Evolutionary conservation across 176 grass and related monocot genomes (phyloP).

Genomic region (Melocanna baccifera): DNA sequence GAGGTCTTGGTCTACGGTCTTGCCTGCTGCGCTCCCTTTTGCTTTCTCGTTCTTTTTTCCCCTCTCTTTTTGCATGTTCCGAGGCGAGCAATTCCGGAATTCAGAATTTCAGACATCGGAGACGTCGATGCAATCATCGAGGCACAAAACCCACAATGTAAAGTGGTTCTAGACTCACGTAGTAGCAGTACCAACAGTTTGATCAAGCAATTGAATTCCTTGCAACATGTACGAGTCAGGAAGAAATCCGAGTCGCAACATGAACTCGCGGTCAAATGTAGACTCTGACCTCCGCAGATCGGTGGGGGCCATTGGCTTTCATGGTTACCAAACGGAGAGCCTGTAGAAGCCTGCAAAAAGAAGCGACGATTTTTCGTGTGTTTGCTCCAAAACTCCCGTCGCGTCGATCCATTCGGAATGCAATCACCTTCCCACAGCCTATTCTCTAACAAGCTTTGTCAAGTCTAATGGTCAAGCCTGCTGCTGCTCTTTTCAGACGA

Average conservation of each 20-base stretch:
- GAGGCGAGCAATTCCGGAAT: neutral
- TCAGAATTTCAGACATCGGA: neutral
- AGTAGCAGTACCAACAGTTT: neutral
- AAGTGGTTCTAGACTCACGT: no score
- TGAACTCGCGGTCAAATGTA: neutral
- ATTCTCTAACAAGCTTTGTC: neutral
- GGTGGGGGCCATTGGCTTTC: neutral
- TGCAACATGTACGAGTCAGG: neutral
- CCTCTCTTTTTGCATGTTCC: neutral
- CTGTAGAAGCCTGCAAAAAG: neutral
- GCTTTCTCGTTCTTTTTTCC: slow-evolving; percentile 20
- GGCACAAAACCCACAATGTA: neutral
- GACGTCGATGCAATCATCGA: neutral
- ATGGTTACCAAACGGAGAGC: neutral
- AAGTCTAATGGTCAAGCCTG: no score
- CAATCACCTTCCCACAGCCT: neutral
- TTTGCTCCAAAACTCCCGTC: neutral
- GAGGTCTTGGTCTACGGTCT: slow-evolving; percentile 23
- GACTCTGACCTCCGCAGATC: neutral
- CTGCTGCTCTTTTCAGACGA: no score
- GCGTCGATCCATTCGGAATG: neutral
- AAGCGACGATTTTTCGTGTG: neutral
- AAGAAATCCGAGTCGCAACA: neutral
- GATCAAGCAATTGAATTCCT: neutral
- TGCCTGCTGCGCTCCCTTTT: neutral